Percentiles rank a stretch among this genome's conserved stretches.
phyloP scores from a whole-genome alignment of 768 basidiomycete species.

The Brasilioporus rufonigricans region DNA sequence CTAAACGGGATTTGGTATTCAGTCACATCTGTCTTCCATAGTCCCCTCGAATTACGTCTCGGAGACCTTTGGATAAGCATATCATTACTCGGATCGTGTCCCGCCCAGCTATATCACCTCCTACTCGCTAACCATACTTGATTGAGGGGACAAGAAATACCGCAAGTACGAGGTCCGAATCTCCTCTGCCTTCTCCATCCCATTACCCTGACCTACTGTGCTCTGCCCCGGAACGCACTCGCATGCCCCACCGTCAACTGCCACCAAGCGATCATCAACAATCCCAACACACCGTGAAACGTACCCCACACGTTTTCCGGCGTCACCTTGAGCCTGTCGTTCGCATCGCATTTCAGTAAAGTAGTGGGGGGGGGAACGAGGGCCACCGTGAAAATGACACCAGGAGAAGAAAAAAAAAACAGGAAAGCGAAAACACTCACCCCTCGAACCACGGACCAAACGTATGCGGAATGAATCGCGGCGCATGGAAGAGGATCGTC shows the following conservation, averaged over 20 bases:
- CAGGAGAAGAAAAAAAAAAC: background rate
- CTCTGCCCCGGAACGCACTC: constrained; percentile 33
- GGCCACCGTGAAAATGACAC: too few species aligned
- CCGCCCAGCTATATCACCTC: background rate
- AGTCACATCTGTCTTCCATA: too few species aligned
- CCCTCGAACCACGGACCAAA: constrained; percentile 60
- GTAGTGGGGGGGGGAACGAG: background rate
- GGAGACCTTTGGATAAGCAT: too few species aligned
- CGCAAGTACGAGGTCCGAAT: background rate
- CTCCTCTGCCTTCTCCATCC: background rate
- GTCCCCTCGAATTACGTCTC: too few species aligned
- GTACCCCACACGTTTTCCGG: constrained; percentile 76
- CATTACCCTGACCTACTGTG: too few species aligned
- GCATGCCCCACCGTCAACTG: constrained; percentile 63
- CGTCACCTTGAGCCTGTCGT: constrained; percentile 44
- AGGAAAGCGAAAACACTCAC: constrained; percentile 52
- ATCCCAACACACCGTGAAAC: constrained; percentile 66
- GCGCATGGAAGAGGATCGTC: constrained; percentile 71
- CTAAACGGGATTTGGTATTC: constrained; percentile 32
- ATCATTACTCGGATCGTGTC: background rate
- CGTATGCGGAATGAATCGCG: constrained; percentile 74
- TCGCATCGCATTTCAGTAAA: background rate
- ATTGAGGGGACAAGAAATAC: background rate
- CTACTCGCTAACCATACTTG: too few species aligned
- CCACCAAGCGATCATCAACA: constrained; percentile 81